These are phyloP conservation scores for Musa schizocarpa DNA, from an alignment of 176 grass and related monocot species.

Conservation along the genomic window DNA sequence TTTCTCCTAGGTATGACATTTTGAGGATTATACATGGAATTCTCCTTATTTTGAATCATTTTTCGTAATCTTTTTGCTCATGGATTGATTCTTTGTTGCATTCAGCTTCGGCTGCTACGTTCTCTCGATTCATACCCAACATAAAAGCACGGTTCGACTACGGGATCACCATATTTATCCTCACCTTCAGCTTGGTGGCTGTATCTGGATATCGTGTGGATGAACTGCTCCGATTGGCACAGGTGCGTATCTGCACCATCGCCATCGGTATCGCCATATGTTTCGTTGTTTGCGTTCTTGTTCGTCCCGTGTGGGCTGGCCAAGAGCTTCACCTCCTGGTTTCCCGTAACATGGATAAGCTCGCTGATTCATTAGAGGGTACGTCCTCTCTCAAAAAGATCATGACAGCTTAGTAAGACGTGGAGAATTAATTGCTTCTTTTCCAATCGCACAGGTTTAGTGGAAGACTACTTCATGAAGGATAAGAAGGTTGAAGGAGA, in stretches of 20 bases:
- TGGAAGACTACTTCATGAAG: not conserved
- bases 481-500: not conserved
- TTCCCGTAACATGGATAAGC: not conserved
- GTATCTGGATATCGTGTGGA: conserved; percentile 8
- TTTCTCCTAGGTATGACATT: not conserved
- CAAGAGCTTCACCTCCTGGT: conserved; percentile 7
- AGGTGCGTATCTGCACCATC: not conserved
- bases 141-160: conserved; percentile 9
- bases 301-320: conserved; percentile 9
- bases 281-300: not conserved
- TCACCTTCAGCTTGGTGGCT: conserved; percentile 18
- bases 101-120: not conserved
- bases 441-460: not conserved
- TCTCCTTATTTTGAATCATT: too few relatives aligned
- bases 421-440: too few relatives aligned
- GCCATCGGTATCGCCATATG: conserved; percentile 1
- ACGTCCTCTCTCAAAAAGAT: not conserved
- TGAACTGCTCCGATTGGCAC: not conserved
- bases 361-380: conserved; percentile 10
- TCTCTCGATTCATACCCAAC: not conserved
- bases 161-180: conserved; percentile 11
- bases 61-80: too few relatives aligned
- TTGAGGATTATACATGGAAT: too few relatives aligned
- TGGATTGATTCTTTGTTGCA: not conserved
- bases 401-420: too few relatives aligned